Base-by-base conservation (phyloP, 345 rosid species). In the Gossypium arboreum region DNA sequence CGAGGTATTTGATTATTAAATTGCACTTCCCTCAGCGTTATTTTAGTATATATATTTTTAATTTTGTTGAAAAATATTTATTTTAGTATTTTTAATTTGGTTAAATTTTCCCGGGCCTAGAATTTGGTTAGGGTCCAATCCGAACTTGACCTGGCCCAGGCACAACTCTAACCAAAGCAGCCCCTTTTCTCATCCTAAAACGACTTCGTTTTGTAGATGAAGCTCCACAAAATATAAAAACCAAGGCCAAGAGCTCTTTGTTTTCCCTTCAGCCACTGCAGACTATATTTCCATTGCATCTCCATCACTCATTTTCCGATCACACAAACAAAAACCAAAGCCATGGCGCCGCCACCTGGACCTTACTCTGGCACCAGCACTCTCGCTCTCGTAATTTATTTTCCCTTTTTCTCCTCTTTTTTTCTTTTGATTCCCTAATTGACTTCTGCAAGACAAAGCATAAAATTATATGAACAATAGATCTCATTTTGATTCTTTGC, bases 301-400 rank as follows among this genome's bases (percentile, higher is more conserved):
- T 39, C 63, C 34, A 16, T 15, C 20, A 8, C 63, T 20, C 55
- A 24, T 20, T 47, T 24, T 15, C 27, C 27, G 24, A 65, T 50
- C 73, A 2, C 6, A 77, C 34, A 43, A 45, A 55, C 3, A 29
- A 48, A 73, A 77, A 77, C 44, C 62, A 25, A 45, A 48, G 22
- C 61, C 75, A 90, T 91, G 98, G 76, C 95, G 79, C 87, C 88
- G 3, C 94, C 91, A 72, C 94, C 93, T 58, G 92, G 93, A 59
- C 97, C 90, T 43, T 93, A 89, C 86, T 89, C 97, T 70, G 96
- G 98, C 78, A 85, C 87, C 75, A 91, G 96, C 89, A 81, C 98
- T 64, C 93, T 91, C 10, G 94, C 97, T 65, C 84, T 89, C 75
- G 98, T 93, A 84, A 50, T 50, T 76, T 80, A 29, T 50, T 63